Evolutionary conservation across 352 stramenopile species (phyloP).

Genomic region (Globisporangium carolinianum): DNA sequence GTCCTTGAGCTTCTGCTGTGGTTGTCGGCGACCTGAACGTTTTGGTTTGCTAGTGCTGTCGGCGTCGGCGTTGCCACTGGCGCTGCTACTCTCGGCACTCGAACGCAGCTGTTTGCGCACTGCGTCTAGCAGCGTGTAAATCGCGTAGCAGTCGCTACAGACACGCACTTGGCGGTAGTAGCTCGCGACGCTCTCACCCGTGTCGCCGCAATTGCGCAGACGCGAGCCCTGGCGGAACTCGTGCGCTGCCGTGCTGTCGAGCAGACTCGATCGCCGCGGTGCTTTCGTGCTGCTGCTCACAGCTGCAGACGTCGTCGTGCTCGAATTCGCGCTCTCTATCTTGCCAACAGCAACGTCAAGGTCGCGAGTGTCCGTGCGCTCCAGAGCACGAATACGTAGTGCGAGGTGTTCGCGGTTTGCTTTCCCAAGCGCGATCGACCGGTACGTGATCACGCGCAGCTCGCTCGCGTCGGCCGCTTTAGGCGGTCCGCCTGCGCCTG

Average conservation of each 20-base stretch:
- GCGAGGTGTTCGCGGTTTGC: constrained; percentile 42
- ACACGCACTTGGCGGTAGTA: constrained; percentile 84
- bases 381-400: constrained; percentile 9
- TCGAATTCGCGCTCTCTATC: neutral
- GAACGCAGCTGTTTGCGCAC: constrained; percentile 19
- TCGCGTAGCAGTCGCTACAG: constrained; percentile 75
- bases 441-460: constrained; percentile 61
- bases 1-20: constrained; percentile 22
- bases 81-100: too few relatives aligned
- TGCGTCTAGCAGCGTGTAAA: constrained; percentile 83
- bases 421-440: constrained; percentile 70
- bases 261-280: constrained; percentile 22
- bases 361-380: neutral
- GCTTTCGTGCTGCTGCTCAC: neutral
- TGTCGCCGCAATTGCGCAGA: constrained; percentile 39
- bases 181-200: constrained; percentile 49
- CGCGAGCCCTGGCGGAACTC: constrained; percentile 45
- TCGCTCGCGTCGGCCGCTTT: constrained; percentile 14
- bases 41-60: neutral
- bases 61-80: neutral
- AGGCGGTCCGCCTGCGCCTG: constrained; percentile 1
- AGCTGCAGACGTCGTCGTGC: neutral
- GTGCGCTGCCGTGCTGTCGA: constrained; percentile 43
- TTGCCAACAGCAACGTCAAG: neutral
- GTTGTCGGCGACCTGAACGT: constrained; percentile 2